Conservation (phyloP, 106 monocot genomes). For the Dioscorea dumetorum region DNA sequence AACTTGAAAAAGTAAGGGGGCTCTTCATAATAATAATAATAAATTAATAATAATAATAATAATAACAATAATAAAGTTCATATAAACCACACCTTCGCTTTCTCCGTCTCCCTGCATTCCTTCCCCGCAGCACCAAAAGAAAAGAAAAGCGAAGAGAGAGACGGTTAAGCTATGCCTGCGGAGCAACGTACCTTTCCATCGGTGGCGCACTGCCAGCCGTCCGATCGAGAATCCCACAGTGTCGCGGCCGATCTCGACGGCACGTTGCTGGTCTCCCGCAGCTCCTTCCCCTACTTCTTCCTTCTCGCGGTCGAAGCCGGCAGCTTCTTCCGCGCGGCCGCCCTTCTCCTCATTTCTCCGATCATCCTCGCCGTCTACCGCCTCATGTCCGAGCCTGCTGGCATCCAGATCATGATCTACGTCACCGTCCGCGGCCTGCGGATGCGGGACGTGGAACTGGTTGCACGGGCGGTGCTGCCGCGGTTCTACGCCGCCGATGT, state of each 20-base stretch:
- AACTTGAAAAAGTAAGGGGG: no score
- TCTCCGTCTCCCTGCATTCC: neutral
- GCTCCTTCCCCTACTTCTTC: slow-evolving; percentile 95
- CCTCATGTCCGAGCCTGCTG: slow-evolving; percentile 46
- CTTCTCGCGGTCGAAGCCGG: slow-evolving; percentile 81
- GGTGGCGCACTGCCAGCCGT: slow-evolving; percentile 24
- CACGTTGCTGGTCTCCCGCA: slow-evolving; percentile 61
- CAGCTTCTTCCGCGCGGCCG: slow-evolving; percentile 46
- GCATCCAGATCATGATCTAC: slow-evolving; percentile 63
- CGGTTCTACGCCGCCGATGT: slow-evolving; percentile 73
- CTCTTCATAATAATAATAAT: no score
- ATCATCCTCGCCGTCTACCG: slow-evolving; percentile 46
- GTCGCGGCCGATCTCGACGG: slow-evolving; percentile 85
- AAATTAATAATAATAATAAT: no score
- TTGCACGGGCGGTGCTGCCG: slow-evolving; percentile 60
- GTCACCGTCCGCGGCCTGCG: slow-evolving; percentile 42
- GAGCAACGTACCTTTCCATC: slow-evolving; percentile 24
- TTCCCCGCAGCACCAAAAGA: neutral
- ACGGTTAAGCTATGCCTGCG: slow-evolving; percentile 1
- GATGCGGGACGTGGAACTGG: slow-evolving; percentile 51
- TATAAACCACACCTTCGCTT: neutral
- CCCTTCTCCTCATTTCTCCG: slow-evolving; percentile 60
- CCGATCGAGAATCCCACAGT: slow-evolving; percentile 23
- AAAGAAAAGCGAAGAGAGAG: neutral
- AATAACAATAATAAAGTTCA: no score